These are phyloP conservation scores for Misopates orontium DNA, from an alignment of 257 asterid species.

Conservation along the genomic window DNA sequence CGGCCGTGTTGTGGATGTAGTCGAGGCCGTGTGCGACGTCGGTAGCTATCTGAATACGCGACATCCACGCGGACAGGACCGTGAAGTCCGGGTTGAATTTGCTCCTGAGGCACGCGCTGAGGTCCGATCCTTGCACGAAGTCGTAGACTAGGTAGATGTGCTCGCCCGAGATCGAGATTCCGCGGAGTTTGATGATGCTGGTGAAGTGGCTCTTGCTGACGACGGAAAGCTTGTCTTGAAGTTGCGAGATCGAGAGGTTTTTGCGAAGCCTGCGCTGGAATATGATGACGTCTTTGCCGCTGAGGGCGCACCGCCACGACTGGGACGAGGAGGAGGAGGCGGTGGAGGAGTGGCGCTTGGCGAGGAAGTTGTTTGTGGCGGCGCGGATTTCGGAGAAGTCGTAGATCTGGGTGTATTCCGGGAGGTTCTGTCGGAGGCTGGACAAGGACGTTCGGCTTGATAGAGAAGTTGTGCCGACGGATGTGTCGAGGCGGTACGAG, in stretches of 20 bases:
- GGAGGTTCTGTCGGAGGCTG: conserved; percentile 59
- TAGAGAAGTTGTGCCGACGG: conserved; percentile 61
- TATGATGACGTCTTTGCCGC: conserved; percentile 62
- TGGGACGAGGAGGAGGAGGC: conserved; percentile 75
- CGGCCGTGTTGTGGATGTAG: conserved; percentile 80
- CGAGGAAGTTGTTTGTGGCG: conserved; percentile 90
- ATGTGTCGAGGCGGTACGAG: conserved; percentile 45
- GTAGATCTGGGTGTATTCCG: conserved; percentile 61
- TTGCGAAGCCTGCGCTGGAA: conserved; percentile 72
- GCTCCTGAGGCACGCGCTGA: conserved; percentile 68
- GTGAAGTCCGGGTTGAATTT: conserved; percentile 66
- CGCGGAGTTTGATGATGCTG: conserved; percentile 75
- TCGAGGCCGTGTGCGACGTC: conserved; percentile 88
- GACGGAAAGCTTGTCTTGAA: conserved; percentile 48
- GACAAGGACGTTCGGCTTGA: conserved; percentile 58
- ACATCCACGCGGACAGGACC: conserved; percentile 81
- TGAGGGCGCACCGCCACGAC: conserved; percentile 79
- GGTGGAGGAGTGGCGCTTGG: conserved; percentile 65
- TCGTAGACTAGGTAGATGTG: conserved; percentile 80
- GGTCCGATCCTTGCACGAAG: conserved; percentile 58
- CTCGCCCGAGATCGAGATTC: conserved; percentile 71
- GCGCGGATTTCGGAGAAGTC: conserved; percentile 81
- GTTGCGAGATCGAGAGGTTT: conserved; percentile 42
- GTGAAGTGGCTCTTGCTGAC: conserved; percentile 72
- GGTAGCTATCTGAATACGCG: conserved; percentile 84